phyloP scores from a whole-genome alignment of 345 rosid species.

The Kandelia obovata region DNA sequence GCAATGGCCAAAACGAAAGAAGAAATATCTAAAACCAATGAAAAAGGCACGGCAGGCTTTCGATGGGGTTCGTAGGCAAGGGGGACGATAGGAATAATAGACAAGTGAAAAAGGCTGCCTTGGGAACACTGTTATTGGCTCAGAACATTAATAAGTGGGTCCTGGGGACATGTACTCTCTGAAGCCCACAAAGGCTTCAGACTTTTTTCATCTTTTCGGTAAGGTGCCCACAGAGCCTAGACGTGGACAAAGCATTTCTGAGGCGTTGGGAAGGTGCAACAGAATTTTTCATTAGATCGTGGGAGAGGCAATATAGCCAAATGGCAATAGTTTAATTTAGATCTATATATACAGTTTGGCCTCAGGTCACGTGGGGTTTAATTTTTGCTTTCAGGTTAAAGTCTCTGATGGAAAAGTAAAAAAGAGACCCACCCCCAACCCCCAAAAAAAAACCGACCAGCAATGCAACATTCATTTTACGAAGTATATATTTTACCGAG shows the following conservation, averaged over 20 bases:
- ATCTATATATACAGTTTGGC: not conserved
- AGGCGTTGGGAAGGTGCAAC: constrained; percentile 13
- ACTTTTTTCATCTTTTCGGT: not conserved
- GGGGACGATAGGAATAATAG: not conserved
- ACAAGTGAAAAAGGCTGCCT: constrained; percentile 10
- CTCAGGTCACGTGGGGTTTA: constrained; percentile 7
- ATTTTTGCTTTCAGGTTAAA: not conserved
- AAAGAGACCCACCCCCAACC: no score
- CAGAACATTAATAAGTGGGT: constrained; percentile 15
- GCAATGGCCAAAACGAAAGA: no score
- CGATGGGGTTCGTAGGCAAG: not conserved
- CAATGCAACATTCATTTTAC: not conserved
- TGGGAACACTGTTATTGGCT: not conserved
- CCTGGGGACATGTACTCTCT: not conserved
- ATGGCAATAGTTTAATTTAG: not conserved
- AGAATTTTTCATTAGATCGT: not conserved
- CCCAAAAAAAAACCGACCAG: not conserved
- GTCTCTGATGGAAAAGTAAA: no score
- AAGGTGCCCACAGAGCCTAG: constrained; percentile 3
- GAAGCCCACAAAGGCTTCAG: not conserved
- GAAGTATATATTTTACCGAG: not conserved
- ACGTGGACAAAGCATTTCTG: not conserved
- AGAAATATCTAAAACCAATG: not conserved
- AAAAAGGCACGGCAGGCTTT: not conserved
- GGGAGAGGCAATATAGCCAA: not conserved